Evolutionary conservation across 1,284 basidiomycete species (phyloP), one percentile per base, ranked within the genome.

Genomic region (Phylloporus gajari): DNA sequence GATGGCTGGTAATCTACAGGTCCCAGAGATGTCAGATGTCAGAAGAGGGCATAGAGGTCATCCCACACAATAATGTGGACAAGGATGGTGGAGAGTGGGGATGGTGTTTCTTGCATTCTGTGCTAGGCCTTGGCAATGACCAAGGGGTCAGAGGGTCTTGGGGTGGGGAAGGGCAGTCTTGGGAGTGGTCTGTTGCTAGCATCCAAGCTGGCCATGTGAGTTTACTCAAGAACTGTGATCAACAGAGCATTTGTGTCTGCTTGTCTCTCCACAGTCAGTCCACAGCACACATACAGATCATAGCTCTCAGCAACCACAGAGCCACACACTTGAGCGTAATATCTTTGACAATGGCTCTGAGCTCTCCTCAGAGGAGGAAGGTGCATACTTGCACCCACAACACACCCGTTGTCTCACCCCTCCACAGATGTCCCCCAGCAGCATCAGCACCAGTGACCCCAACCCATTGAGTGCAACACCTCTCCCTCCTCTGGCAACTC

Each of bases 301-400:
- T 32, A 58, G 19, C 68, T 72, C 51, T 68, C 42, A 5, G 25
- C 0, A 25, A 2, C 19, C 4, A 51, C 56, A 80, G 81, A 61
- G 77, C 21, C 70, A 78, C 65, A 85, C 85, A 68, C 89, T 92
- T 66, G 91, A 88, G 72, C 88, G 89, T 75, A 89, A 92, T 82
- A 90, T 95, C 77, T 94, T 94, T 76, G 93, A 90, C 73, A 91
- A 93, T 53, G 93, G 93, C 77, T 95, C 93, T 3, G 94, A 95
- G 75, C 88, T 94, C 1, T 90, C 89, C 1, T 90, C 89, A 5
- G 91, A 93, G 73, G 92, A 93, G 70, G 92, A 93, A 59, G 91
- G 91, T 82, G 81, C 19, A 80, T 79, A 4, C 30, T 7, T 23
- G 12, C 25, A 13, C 3, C 7, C 32, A 1, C 23, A 53, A 21